A percentile compares a stretch with the other conserved stretches of the same genome.
phyloP scores from a whole-genome alignment of 768 basidiomycete genomes.

The Collybiopsis luxurians region DNA sequence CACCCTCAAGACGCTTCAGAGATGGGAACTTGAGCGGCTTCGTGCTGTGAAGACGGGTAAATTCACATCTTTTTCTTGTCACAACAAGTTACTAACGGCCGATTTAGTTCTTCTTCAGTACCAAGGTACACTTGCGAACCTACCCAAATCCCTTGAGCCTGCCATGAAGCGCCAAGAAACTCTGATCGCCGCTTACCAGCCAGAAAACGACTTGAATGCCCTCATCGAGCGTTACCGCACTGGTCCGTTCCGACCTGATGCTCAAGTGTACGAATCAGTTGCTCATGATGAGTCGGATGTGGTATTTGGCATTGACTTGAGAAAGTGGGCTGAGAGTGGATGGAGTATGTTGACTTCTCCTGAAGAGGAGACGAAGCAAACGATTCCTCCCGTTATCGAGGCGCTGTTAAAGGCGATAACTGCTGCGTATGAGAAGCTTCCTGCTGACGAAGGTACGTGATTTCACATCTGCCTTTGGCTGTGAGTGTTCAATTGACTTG shows the following conservation, averaged over 20 bases:
- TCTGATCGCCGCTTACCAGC: conserved; percentile 80
- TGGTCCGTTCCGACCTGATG: conserved; percentile 84
- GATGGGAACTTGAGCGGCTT: conserved; percentile 83
- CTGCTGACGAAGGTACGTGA: conserved; percentile 60
- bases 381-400: conserved; percentile 70
- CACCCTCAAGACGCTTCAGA: conserved; percentile 73
- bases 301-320: conserved; percentile 87
- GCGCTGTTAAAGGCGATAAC: conserved; percentile 63
- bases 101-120: conserved; percentile 78
- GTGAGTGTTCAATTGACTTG: not conserved
- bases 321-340: conserved; percentile 87
- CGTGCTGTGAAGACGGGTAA: conserved; percentile 81
- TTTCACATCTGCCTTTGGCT: not conserved
- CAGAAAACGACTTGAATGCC: conserved; percentile 81
- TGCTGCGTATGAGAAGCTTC: conserved; percentile 57
- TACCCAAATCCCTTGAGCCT: conserved; percentile 65
- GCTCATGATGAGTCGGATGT: conserved; percentile 82
- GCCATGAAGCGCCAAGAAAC: conserved; percentile 70
- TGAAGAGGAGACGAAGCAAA: conserved; percentile 54
- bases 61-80: conserved; percentile 11
- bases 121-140: conserved; percentile 72
- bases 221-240: conserved; percentile 92
- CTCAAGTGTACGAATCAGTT: conserved; percentile 85
- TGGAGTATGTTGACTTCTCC: conserved; percentile 58
- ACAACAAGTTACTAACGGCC: not conserved